phyloP scores from a whole-genome alignment of 2,329 filamentous ascomycete genomes.

The Curvularia spicifera region DNA sequence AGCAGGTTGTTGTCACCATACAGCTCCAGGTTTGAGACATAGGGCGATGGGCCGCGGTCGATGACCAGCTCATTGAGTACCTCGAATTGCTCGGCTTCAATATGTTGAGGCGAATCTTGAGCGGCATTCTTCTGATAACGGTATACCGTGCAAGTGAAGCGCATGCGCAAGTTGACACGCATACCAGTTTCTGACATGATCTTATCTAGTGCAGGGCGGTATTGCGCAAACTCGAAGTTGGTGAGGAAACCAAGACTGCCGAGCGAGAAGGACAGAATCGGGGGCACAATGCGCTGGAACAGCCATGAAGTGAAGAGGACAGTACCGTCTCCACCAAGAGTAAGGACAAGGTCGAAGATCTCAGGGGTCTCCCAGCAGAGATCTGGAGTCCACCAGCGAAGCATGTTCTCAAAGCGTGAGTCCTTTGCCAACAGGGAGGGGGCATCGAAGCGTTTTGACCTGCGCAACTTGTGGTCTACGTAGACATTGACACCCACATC shows the following conservation, averaged over 20 bases:
- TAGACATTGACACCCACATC: conserved; percentile 95
- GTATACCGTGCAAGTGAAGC: conserved; percentile 97
- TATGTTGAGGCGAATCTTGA: conserved; percentile 65
- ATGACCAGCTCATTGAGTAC: conserved; percentile 98
- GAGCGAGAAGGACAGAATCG: conserved; percentile 82
- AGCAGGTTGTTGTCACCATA: conserved; percentile 95
- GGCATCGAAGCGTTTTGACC: conserved; percentile 86
- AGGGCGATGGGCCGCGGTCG: conserved; percentile 93
- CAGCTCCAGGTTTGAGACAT: conserved; percentile 94
- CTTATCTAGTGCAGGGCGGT: conserved; percentile 83
- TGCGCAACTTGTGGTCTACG: conserved; percentile 92
- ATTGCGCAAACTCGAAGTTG: conserved; percentile 84
- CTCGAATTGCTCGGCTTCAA: conserved; percentile 95
- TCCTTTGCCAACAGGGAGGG: conserved; percentile 75
- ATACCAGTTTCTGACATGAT: conserved; percentile 95
- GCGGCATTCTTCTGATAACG: conserved; percentile 60
- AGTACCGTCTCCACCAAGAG: conserved; percentile 84
- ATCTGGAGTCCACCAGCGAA: conserved; percentile 95
- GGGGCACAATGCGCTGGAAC: conserved; percentile 88
- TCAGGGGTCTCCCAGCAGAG: conserved; percentile 93
- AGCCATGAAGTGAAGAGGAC: conserved; percentile 89
- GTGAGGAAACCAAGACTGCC: conserved; percentile 89
- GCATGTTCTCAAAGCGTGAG: conserved; percentile 77
- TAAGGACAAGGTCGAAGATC: conserved; percentile 92
- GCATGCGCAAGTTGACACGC: conserved; percentile 97